Conservation (phyloP, 2,329 filamentous ascomycete genomes). For the Leptoxyphium fumago region DNA sequence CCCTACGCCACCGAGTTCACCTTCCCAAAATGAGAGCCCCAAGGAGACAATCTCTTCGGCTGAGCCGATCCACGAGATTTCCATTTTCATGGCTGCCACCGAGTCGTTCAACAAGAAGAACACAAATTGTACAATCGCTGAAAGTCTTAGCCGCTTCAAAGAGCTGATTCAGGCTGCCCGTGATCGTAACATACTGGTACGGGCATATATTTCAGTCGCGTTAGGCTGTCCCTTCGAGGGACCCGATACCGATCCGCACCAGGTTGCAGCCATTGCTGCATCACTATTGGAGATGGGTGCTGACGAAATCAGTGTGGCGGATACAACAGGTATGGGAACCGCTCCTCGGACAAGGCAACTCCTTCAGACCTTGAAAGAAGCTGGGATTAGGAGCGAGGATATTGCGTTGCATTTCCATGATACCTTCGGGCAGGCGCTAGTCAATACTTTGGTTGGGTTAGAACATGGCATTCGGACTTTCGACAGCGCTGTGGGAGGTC, state of each 20-base stretch:
- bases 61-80: constrained; percentile 44
- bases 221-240: constrained; percentile 67
- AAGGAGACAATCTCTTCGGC: neutral
- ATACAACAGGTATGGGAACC: constrained; percentile 84
- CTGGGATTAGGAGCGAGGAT: constrained; percentile 53
- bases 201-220: constrained; percentile 69
- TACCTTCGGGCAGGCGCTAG: constrained; percentile 73
- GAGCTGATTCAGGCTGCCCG: constrained; percentile 57
- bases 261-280: constrained; percentile 48
- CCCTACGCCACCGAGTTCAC: constrained; percentile 24
- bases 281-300: constrained; percentile 68
- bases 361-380: constrained; percentile 48
- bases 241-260: constrained; percentile 43
- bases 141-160: constrained; percentile 55
- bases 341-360: constrained; percentile 53
- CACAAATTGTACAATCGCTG: constrained; percentile 64
- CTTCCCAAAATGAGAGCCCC: constrained; percentile 42
- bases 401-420: constrained; percentile 81
- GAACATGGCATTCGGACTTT: constrained; percentile 67
- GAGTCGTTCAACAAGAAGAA: constrained; percentile 70
- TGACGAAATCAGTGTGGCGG: constrained; percentile 78
- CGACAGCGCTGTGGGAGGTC: constrained; percentile 63
- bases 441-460: constrained; percentile 63
- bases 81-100: constrained; percentile 70
- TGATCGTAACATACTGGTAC: constrained; percentile 48